A percentile compares a stretch with the other conserved stretches of the same genome.
Conservation (phyloP, 2,329 filamentous ascomycete genomes). For the Phialocephala sp. region DNA sequence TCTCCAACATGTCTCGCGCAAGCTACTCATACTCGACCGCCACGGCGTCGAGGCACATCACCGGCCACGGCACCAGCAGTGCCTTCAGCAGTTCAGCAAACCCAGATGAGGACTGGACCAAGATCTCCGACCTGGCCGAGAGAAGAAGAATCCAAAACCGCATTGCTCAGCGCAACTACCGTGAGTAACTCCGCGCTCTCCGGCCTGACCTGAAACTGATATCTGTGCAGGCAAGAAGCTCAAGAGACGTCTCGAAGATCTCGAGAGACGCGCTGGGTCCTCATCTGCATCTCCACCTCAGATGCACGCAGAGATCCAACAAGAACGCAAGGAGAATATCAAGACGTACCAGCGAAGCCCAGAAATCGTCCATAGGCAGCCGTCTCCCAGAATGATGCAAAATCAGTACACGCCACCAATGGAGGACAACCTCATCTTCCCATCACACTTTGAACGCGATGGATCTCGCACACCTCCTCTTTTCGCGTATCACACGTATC, state of each 20-base stretch:
- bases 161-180: conserved; percentile 97
- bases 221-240: conserved; percentile 80
- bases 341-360: conserved; percentile 40
- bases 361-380: conserved; percentile 46
- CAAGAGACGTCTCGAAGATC: conserved; percentile 85
- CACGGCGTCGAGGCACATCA: conserved; percentile 62
- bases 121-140: conserved; percentile 96
- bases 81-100: conserved; percentile 94
- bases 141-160: conserved; percentile 94
- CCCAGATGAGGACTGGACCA: conserved; percentile 98
- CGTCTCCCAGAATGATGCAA: conserved; percentile 48
- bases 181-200: conserved; percentile 58
- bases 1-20: conserved; percentile 42
- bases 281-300: conserved; percentile 62
- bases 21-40: conserved; percentile 41
- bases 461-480: conserved; percentile 75
- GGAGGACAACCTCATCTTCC: conserved; percentile 72
- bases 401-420: conserved; percentile 67
- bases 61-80: conserved; percentile 82
- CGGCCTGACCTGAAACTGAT: conserved; percentile 24
- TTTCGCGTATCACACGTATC: conserved; percentile 70
- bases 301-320: conserved; percentile 54
- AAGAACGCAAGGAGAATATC: conserved; percentile 34
- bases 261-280: conserved; percentile 77
- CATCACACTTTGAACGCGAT: conserved; percentile 65